These are phyloP conservation scores for Cutaneotrichosporon cavernicola DNA, from an alignment of 1,284 basidiomycete genomes.

Conservation along the genomic window DNA sequence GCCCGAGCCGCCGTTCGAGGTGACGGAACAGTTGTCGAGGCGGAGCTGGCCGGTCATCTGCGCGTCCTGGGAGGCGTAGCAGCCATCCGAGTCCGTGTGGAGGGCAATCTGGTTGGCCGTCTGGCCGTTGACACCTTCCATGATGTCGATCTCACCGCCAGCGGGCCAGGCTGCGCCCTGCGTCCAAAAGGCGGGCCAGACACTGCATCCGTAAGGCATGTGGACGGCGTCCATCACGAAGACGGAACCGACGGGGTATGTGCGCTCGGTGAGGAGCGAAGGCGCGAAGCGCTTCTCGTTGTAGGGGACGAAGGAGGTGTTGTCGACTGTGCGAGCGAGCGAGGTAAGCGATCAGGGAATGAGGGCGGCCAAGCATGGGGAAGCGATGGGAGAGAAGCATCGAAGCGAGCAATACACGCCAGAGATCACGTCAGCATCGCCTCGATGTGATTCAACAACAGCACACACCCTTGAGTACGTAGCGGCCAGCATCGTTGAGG, in stretches of 20 bases:
- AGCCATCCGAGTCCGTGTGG: conserved; percentile 31
- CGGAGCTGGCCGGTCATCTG: conserved; percentile 15
- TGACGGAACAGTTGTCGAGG: conserved; percentile 41
- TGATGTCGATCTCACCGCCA: conserved; percentile 49
- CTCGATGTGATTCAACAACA: background rate
- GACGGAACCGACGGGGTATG: conserved; percentile 52
- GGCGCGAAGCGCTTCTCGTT: conserved; percentile 70
- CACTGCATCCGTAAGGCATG: conserved; percentile 57
- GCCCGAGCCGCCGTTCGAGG: conserved; percentile 58
- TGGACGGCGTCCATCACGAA: conserved; percentile 64
- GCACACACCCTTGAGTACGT: conserved; percentile 75
- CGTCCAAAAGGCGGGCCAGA: conserved; percentile 43
- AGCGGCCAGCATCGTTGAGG: conserved; percentile 67
- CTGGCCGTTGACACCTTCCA: conserved; percentile 44
- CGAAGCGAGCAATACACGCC: conserved; percentile 54
- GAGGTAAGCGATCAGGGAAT: background rate
- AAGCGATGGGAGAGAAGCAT: background rate
- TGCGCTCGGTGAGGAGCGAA: conserved; percentile 63
- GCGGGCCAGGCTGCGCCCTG: conserved; percentile 44
- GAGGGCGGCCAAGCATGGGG: background rate
- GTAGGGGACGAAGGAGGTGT: conserved; percentile 46
- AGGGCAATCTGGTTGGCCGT: conserved; percentile 47
- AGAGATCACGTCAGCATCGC: conserved; percentile 24
- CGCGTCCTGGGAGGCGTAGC: conserved; percentile 19
- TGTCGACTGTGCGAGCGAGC: conserved; percentile 32